Evolutionary conservation across 345 rosid genomes (phyloP).

Genomic region (Nephelium lappaceum): DNA sequence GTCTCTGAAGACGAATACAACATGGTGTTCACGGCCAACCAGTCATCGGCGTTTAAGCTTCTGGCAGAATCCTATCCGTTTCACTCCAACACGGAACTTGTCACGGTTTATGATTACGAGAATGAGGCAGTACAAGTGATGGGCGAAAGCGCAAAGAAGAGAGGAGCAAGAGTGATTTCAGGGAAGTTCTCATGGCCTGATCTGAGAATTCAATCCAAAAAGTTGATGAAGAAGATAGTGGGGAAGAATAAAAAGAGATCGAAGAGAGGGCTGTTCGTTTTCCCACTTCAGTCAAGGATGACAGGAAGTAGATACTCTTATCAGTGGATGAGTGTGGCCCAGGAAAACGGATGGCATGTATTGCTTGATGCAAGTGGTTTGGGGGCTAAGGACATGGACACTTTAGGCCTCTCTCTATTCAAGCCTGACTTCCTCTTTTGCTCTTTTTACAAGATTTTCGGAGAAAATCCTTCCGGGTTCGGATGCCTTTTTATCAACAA

Average conservation of each 20-base stretch:
- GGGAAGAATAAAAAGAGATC: conserved; percentile 38
- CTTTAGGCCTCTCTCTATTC: conserved; percentile 79
- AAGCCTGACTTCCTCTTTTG: conserved; percentile 79
- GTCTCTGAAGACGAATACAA: conserved; percentile 70
- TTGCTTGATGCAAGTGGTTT: conserved; percentile 78
- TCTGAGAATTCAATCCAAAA: conserved; percentile 47
- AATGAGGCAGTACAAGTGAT: conserved; percentile 66
- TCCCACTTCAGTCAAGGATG: conserved; percentile 76
- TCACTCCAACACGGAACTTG: conserved; percentile 50
- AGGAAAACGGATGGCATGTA: conserved; percentile 80
- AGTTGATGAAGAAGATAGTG: conserved; percentile 50
- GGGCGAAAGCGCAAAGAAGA: conserved; percentile 58
- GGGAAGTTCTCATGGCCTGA: conserved; percentile 75
- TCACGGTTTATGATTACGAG: conserved; percentile 77
- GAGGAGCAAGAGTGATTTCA: conserved; percentile 53
- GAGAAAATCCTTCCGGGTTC: conserved; percentile 72
- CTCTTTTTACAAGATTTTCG: conserved; percentile 75
- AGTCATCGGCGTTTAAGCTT: conserved; percentile 74
- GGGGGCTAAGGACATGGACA: conserved; percentile 85
- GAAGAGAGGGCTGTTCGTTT: conserved; percentile 71
- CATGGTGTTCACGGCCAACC: conserved; percentile 68
- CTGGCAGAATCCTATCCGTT: conserved; percentile 75
- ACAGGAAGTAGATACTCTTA: conserved; percentile 78
- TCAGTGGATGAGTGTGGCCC: conserved; percentile 79
- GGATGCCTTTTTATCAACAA: conserved; percentile 78